Evolutionary conservation across 352 stramenopile species (phyloP), one percentile per base, ranked within the genome.

Genomic region (Thraustochytrium sp.): DNA sequence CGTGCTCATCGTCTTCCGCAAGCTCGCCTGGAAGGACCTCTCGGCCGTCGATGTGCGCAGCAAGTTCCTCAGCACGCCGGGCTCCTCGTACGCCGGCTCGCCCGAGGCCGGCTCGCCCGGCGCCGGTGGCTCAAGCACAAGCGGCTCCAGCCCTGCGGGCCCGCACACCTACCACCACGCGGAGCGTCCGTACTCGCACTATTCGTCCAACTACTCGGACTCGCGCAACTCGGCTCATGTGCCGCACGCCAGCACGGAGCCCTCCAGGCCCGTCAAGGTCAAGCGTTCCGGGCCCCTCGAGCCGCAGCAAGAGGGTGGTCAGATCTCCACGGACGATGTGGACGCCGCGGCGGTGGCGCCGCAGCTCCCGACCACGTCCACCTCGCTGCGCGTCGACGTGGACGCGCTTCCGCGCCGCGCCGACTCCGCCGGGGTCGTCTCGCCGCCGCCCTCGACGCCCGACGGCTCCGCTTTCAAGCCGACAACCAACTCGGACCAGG

Each of bases 1-100:
- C 13, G 18, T 72, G 3, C 53, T 80, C 37, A 80, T 80, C 31
- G 68, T 80, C 34, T 80, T 80, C 38, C 68, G 68, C 53, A 80
- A 80, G 53, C 63, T 75, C 51, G 49, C 68, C 18, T 80, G 68
- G 68, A 61, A 75, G 3, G 5, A 63, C 21, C 53, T 80, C 53
- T 40, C 46, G 0, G 13, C 9, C 11, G 1, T 29, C 8, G 68
- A 80, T 3, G 4, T 80, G 26, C 42, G 40, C 68, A 8, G 21
- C 51, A 80, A 55, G 26, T 80, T 80, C 49, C 2, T 80, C 3
- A 1, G 40, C 9, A 72, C 36, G 9, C 16, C 21, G 16, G 51
- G 51, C 16, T n/a, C 21, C 9, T 29, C 51, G 16, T 59, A 55
- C 26, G 18, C 49, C 26, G 26, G 18, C 49, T 18, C 18, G 18